Evolutionary conservation across 371 early-diverging fungal genomes (phyloP), one percentile per base, ranked within the genome.

Genomic region (Neoconidiobolus thromboides): DNA sequence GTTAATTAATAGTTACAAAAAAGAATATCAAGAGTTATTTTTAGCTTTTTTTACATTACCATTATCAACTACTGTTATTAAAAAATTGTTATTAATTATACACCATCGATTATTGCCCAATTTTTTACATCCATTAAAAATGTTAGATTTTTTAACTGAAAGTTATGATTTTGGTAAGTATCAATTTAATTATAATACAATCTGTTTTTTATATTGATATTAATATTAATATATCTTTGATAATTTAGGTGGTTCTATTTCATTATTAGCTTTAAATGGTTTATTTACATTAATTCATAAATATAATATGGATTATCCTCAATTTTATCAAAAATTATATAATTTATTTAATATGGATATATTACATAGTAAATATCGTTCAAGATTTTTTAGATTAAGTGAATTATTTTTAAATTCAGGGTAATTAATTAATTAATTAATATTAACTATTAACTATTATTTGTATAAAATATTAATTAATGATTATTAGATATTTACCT

Each of bases 241-340:
- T 62, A 26, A 26, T 26, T 26, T 26, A 65, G 86, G 87, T 58
- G 94, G 94, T 2, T 79, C 83, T 9, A 69, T 89, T 62, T 86
- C 89, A 70, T 62, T 96, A 51, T 70, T 96, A 53, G 95, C 96
- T 1, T 73, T 96, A 55, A 91, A 94, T 66, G 89, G 93, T 14
- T 71, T 96, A 36, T 96, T 93, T 58, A 83, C 88, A 7, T 75
- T 96, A 64, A 91, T 96, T 58, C 72, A 78, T 2, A 80, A 93
- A 61, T 83, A 96, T 69, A 91, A 91, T 64, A 69, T 94, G 39
- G 93, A 91, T 69, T 96, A 94, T 67, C 95, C 95, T n/a, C 85
- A 90, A 65, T 96, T 96, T 64, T 96, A 90, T 71, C 76, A 72
- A 56, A 91, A 93, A 67, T 83, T 96, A 38, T 96, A 96, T 67